Conservation (phyloP, 805 yeast genomes). For the Sungouiozyma intestinalis region DNA sequence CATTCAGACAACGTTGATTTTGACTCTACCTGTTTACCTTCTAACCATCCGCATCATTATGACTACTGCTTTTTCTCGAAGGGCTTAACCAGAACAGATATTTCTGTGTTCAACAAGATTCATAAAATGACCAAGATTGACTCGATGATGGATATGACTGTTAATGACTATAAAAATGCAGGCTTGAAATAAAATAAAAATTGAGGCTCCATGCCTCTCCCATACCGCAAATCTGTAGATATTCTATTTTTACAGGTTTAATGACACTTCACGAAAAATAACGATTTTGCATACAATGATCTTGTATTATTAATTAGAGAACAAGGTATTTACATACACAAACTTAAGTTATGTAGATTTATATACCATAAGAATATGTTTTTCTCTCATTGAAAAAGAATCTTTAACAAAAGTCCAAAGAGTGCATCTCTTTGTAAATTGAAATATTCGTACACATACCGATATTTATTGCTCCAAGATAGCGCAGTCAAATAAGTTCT, state of each 20-base stretch:
- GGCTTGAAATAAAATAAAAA: constrained; percentile 1
- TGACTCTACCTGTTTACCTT: background rate
- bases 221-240: no score
- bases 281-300: background rate
- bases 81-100: constrained; percentile 58
- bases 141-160: constrained; percentile 7
- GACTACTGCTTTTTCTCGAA: constrained; percentile 36
- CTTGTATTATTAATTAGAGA: no score
- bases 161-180: constrained; percentile 7
- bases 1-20: background rate
- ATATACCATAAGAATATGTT: background rate
- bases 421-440: no score
- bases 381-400: no score
- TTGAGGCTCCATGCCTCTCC: no score
- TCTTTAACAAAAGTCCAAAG: no score
- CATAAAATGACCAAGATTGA: constrained; percentile 10
- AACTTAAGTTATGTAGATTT: no score
- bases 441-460: no score
- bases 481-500: background rate
- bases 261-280: background rate
- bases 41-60: background rate
- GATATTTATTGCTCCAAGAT: background rate
- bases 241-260: background rate
- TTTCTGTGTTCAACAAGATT: constrained; percentile 16
- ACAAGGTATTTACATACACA: background rate